Base-by-base conservation (phyloP, 2,329 filamentous ascomycete species). In the Fusarium sterilihyphosum region DNA sequence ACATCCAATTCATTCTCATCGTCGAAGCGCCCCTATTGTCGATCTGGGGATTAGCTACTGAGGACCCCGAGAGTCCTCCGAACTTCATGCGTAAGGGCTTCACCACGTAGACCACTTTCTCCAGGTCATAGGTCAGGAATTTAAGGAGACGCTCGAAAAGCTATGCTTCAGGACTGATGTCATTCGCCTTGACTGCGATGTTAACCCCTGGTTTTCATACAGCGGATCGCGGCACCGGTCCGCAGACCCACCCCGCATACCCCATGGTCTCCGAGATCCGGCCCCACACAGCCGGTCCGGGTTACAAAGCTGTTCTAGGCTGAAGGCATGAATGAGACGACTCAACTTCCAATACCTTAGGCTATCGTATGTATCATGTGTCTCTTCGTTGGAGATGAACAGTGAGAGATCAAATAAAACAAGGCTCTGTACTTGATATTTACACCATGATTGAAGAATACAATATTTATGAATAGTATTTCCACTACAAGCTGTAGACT, bases 1-100 rank as follows among this genome's bases (percentile, higher is more conserved):
- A 8, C 65, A 38, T 40, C 46, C 38, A 52, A 43, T 57, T 22
- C 26, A 40, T 44, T 33, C 14, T 41, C 29, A 26, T 60, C 44
- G 26, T 66, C 26, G 31, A 73, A 61, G 50, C 61, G 49, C 61
- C 40, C 44, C 50, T 56, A 60, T 70, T 37, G 70, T 57, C 33
- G 31, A 65, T 65, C 40, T 61, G 50, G 17, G 26, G 35, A 20
- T 63, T 43, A 24, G 43, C 12, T 29, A 40, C 29, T 40, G 26
- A 50, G 33, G 40, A 73, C n/a, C 20, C 73, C 73, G 73, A 76
- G 47, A 57, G 52, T 65, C 35, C 62, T 50, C 73, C 73, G 70
- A 76, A 63, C 26, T 67, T 57, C 14, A 29, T n/a, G 59, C 38
- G 65, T n/a, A n/a, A 37, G 14, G 26, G 11, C 35, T n/a, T 8